Base-by-base conservation (phyloP, 1,139 yeast genomes). In the Yamadazyma triangularis region DNA sequence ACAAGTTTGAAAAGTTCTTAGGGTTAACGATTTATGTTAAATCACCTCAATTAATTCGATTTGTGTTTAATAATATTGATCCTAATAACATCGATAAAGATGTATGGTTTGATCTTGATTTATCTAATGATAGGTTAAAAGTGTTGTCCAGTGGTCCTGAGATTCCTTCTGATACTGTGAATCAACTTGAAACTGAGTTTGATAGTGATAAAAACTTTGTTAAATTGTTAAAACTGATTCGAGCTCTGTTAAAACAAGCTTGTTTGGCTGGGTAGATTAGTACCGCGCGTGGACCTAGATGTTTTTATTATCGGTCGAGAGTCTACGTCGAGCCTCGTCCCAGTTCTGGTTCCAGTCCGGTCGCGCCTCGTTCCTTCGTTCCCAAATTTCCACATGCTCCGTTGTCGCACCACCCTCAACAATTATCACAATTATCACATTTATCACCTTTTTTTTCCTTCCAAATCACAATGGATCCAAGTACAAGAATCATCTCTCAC, bases 401-500 rank as follows among this genome's bases (percentile, higher is more conserved):
- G n/a, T n/a, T n/a, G n/a, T n/a, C n/a, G n/a, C n/a, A n/a, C n/a
- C n/a, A n/a, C n/a, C n/a, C n/a, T n/a, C n/a, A n/a, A n/a, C n/a
- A n/a, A n/a, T n/a, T n/a, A n/a, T n/a, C n/a, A n/a, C n/a, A n/a
- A n/a, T n/a, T n/a, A n/a, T n/a, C n/a, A n/a, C n/a, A n/a, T n/a
- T n/a, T n/a, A n/a, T n/a, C n/a, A n/a, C n/a, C n/a, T n/a, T n/a
- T n/a, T n/a, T n/a, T n/a, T n/a, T n/a, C n/a, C n/a, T n/a, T n/a
- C n/a, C n/a, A n/a, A n/a, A n/a, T n/a, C 12, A 25, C 15, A 12
- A 44, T 44, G 48, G 60, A 53, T 27, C 56, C 50, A 6, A 42
- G 48, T 20, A 40, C 42, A 12, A 58, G 80, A 45, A 80, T 84
- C 33, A 60, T 77, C 15, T 45, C 62, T 19, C 91, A 83, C 51